Base-by-base conservation (phyloP, 2,329 filamentous ascomycete genomes). In the Aspergillus awamori region DNA sequence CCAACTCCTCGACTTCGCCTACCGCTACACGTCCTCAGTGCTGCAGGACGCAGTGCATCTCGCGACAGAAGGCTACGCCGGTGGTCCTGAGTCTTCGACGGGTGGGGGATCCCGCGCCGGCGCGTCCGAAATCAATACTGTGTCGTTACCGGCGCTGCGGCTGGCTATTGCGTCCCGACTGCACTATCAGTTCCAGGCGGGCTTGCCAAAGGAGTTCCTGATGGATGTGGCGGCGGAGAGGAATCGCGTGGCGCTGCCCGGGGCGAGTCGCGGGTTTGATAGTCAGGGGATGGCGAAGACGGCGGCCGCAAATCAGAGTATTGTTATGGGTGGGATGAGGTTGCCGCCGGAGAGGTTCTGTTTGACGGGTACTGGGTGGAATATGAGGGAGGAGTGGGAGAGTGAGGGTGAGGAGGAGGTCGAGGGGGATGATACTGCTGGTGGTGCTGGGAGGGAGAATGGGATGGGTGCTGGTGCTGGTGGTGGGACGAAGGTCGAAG, bases 301-400 rank as follows among this genome's bases (percentile, higher is more conserved):
- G 22, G 65, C 58, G 54, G 60, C 65, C 2, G 65, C 69, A 17
- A 70, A 72, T 45, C 74, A 73, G 57, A 75, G 77, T 62, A 68
- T 79, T 7, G 65, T 77, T 54, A 76, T 81, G 67, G 79, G 81
- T 68, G 86, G 86, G 2, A 77, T 88, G 61, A 77, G 85, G 60
- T 70, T 89, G 69, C 87, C 87, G 63, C 83, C 84, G 13, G 87
- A 89, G 79, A 77, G 85, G 72, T 88, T 87, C 68, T 86, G 84
- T 72, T 75, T 86, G 53, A 86, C 83, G 3, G 85, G 85, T 0
- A 77, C 79, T 8, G 83, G 81, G 36, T 87, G 84, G 84, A 79
- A 80, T 39, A 72, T 87, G 74, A 82, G 80, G 70, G 83, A 86
- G 61, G 83, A 85, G 68, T 86, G 83, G 84, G 83, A 85, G 57